Base-by-base conservation (phyloP, 305 asterid species). In the Ilex paraguariensis region DNA sequence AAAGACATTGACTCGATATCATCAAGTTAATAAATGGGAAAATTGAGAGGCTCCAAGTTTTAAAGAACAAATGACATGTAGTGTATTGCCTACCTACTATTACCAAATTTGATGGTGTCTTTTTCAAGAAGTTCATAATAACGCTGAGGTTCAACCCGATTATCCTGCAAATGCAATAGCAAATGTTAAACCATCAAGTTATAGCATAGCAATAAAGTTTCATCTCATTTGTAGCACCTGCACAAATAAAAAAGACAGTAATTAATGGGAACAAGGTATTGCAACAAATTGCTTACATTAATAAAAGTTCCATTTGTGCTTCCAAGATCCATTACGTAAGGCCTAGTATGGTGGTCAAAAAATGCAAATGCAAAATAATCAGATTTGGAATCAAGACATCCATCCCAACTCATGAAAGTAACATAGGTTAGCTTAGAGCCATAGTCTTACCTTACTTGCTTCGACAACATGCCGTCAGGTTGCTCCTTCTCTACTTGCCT, bases 271-370 rank as follows among this genome's bases (percentile, higher is more conserved):
- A 36, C 7, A 2, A 5, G 6, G 9, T 36, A 36, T 8, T 3
- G 42, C 6, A 4, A 36, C 42, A 36, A 36, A 36, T 36, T 30
- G 62, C 97, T 85, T 81, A 92, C 98, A 61, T 92, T 92, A 57
- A 92, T 75, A 77, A 78, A 84, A 59, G 97, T 92, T 13, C 95
- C 92, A 63, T 92, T 92, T 49, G 97, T 92, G 87, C 98, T 92
- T 56, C 97, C 97, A 44, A 92, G 97, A 90, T 92, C 98, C 95
- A 92, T 92, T 61, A 92, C 33, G 62, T 92, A 92, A 55, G 98
- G 96, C 88, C 98, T 92, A 67, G 52, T 54, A 56, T 36, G 42
- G 42, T 36, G 42, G 42, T 2, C 42, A 5, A 36, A 36, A 36
- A 4, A 36, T 36, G 9, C 9, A 36, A 36, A 36, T 36, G 42